These are phyloP conservation scores for Leccinum boreale DNA, from an alignment of 768 basidiomycete species.

Conservation along the genomic window DNA sequence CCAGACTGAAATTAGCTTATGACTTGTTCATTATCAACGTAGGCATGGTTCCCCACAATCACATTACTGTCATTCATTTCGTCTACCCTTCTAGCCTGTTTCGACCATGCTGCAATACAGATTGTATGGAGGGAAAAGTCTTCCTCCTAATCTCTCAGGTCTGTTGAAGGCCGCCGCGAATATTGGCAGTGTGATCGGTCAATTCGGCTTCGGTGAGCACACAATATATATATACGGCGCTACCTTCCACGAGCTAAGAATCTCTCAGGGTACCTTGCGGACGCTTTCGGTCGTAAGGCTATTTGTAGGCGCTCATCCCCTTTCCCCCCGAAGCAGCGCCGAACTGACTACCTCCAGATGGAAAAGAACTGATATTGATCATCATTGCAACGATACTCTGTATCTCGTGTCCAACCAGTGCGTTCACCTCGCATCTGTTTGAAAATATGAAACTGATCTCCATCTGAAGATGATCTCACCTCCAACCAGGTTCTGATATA, in stretches of 20 bases:
- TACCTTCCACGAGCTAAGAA: not conserved
- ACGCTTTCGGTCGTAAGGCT: slow-evolving; percentile 65
- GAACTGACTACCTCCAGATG: slow-evolving; percentile 41
- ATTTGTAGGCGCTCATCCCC: slow-evolving; percentile 42
- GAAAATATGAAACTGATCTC: not conserved
- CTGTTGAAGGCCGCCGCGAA: slow-evolving; percentile 67
- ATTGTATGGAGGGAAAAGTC: slow-evolving; percentile 48
- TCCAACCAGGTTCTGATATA: slow-evolving; percentile 56
- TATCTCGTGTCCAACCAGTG: slow-evolving; percentile 62
- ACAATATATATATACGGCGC: not conserved
- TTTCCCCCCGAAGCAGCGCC: not conserved
- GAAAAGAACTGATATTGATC: slow-evolving; percentile 78
- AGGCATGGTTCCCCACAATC: slow-evolving; percentile 11
- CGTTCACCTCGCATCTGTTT: not conserved
- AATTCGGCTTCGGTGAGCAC: slow-evolving; percentile 54
- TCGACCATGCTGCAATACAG: slow-evolving; percentile 66
- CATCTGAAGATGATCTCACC: slow-evolving; percentile 41
- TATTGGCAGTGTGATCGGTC: slow-evolving; percentile 70
- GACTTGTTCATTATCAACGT: slow-evolving; percentile 73
- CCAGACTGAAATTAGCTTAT: slow-evolving; percentile 46
- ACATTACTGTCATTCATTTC: not conserved
- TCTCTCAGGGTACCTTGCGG: slow-evolving; percentile 55
- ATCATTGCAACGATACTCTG: slow-evolving; percentile 74
- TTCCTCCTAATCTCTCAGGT: slow-evolving; percentile 57
- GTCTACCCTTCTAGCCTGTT: slow-evolving; percentile 44